Conservation (phyloP, 2,329 filamentous ascomycete genomes). For the Lachnellula cervina region DNA sequence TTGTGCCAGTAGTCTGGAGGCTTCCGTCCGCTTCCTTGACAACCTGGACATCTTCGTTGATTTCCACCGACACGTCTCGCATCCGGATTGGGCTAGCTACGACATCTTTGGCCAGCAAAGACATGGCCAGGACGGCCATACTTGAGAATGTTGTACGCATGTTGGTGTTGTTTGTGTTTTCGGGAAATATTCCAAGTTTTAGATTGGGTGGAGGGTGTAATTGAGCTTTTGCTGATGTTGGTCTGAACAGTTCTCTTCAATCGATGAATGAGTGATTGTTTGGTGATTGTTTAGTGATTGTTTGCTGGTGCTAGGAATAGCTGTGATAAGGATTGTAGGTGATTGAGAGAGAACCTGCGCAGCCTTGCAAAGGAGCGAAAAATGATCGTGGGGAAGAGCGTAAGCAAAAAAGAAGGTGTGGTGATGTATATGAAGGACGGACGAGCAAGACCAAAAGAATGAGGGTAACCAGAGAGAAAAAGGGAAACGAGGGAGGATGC, state of each 20-base stretch:
- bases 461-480: neutral
- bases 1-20: slow-evolving; percentile 13
- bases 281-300: neutral
- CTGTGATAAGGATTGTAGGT: slow-evolving; percentile 7
- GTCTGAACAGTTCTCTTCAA: slow-evolving; percentile 16
- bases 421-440: neutral
- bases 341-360: slow-evolving; percentile 3
- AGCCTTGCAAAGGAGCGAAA: slow-evolving; percentile 12
- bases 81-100: slow-evolving; percentile 17
- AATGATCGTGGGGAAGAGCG: neutral
- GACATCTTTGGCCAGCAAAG: slow-evolving; percentile 30
- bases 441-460: neutral
- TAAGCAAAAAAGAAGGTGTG: neutral
- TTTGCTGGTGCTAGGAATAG: neutral
- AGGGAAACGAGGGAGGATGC: neutral
- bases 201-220: neutral
- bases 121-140: slow-evolving; percentile 25
- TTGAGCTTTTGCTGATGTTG: slow-evolving; percentile 1
- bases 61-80: slow-evolving; percentile 21
- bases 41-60: slow-evolving; percentile 23
- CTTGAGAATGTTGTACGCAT: slow-evolving; percentile 27
- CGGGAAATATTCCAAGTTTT: neutral
- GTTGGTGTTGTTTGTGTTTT: neutral
- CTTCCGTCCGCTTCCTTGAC: slow-evolving; percentile 19
- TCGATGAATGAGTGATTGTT: slow-evolving; percentile 17